Evolutionary conservation across 306 rosid species (phyloP), one percentile per base, ranked within the genome.

Genomic region (Cucurbita maxima): DNA sequence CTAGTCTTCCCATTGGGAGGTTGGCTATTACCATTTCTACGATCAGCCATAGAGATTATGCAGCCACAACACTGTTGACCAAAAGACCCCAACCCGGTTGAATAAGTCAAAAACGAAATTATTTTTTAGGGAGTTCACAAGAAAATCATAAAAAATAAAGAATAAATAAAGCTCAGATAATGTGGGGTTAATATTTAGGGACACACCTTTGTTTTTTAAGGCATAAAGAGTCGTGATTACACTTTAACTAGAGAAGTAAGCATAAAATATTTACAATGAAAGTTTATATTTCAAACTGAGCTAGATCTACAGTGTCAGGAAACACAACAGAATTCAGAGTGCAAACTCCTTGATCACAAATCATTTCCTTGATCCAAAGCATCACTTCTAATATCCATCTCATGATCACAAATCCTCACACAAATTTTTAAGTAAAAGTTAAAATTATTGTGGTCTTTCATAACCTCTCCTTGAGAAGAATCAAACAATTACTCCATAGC

Each of bases 1-100:
- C 78, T 57, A 4, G 87, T 66, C 80, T 88, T 92, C 80, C 87
- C 96, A 71, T 76, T 88, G 20, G 90, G 12, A 47, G 88, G 82
- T 71, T 87, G 90, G 22, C 79, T 48, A 80, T 80, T 86, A 62
- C 96, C 98, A 79, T 88, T 88, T 59, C 96, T 80, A 83, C 85
- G 90, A 53, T 93, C 98, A 67, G 92, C 92, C 98, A 93, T 88
- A 12, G 6, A 75, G 55, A 52, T 8, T 14, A 54, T 62, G 53
- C 12, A 40, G 61, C 48, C 70, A 41, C 71, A 70, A 54, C 19
- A 41, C 85, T 79, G 79, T 48, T 56, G 14, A 51, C 50, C 51
- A 71, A 18, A 36, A 53, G 64, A 3, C 36, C 74, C 69, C 16
- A 44, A 51, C 58, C 38, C n/a, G 19, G 41, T 5, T 72, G 63